phyloP scores from a whole-genome alignment of 371 early-diverging fungal species.

The Entomophthora muscae region DNA sequence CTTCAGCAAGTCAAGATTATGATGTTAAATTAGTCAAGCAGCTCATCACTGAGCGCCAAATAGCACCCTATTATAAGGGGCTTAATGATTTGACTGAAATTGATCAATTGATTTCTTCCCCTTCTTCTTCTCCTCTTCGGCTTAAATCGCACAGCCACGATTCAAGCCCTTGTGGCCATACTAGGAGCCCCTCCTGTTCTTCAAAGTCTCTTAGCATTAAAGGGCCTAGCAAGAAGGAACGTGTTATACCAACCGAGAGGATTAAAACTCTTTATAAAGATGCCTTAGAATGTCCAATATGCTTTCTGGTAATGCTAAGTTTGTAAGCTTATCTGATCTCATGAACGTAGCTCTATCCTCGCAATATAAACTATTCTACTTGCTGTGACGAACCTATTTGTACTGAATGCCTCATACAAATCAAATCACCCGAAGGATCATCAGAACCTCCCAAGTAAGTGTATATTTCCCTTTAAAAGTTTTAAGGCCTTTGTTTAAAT shows the following conservation, averaged over 20 bases:
- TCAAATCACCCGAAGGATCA: conserved; percentile 44
- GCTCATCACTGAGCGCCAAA: conserved; percentile 50
- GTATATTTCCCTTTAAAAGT: not conserved
- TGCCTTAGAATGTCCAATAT: conserved; percentile 82
- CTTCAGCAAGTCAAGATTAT: conserved; percentile 50
- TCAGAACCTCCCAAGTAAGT: conserved; percentile 22
- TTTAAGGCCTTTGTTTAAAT: conserved; percentile 14
- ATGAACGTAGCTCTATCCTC: conserved; percentile 55
- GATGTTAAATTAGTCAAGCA: conserved; percentile 50
- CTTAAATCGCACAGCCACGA: conserved; percentile 1
- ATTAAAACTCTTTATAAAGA: conserved; percentile 28
- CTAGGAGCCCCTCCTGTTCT: conserved; percentile 11
- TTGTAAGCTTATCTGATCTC: not conserved
- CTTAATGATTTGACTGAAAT: conserved; percentile 31
- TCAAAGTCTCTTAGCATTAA: conserved; percentile 7
- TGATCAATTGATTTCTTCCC: conserved; percentile 15
- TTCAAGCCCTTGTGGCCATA: not conserved
- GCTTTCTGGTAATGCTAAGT: conserved; percentile 52
- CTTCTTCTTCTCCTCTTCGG: conserved; percentile 9
- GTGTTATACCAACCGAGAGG: conserved; percentile 10
- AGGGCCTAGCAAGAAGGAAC: conserved; percentile 9
- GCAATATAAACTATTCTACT: conserved; percentile 78
- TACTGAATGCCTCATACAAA: conserved; percentile 87
- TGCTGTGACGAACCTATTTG: conserved; percentile 92
- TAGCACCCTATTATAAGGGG: conserved; percentile 83